Percentiles rank a stretch among this genome's conserved stretches.
phyloP scores from a whole-genome alignment of 2,329 filamentous ascomycete genomes.

The Raffaelea ambrosiae region DNA sequence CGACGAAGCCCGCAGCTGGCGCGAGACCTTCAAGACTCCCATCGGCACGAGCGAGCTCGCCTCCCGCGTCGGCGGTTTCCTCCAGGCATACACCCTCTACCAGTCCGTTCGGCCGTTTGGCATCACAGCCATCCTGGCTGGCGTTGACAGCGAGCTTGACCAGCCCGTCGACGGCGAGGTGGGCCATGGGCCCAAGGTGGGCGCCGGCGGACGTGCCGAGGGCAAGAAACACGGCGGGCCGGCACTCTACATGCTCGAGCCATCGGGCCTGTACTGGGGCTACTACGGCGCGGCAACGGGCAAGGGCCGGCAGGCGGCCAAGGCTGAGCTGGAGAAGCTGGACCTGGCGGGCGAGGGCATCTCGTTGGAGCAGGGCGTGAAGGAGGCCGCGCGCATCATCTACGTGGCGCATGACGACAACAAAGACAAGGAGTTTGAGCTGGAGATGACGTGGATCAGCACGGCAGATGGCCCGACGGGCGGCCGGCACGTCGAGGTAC shows the following conservation, averaged over 20 bases:
- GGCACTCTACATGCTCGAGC: slow-evolving; percentile 97
- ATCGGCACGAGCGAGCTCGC: slow-evolving; percentile 85
- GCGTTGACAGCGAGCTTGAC: slow-evolving; percentile 86
- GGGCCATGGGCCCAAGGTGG: slow-evolving; percentile 66
- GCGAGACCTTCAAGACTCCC: slow-evolving; percentile 86
- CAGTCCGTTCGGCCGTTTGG: slow-evolving; percentile 94
- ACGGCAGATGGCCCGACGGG: slow-evolving; percentile 76
- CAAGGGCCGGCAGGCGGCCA: slow-evolving; percentile 92
- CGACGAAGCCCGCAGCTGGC: slow-evolving; percentile 88
- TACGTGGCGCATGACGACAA: slow-evolving; percentile 97
- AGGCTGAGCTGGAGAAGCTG: slow-evolving; percentile 97
- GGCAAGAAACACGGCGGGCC: slow-evolving; percentile 78
- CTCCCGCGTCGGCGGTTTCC: slow-evolving; percentile 87
- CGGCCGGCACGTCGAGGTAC: slow-evolving; percentile 87
- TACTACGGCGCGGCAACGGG: slow-evolving; percentile 98
- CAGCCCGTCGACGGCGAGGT: slow-evolving; percentile 84
- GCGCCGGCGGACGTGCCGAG: slow-evolving; percentile 72
- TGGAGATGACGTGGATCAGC: slow-evolving; percentile 99
- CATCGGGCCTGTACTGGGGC: slow-evolving; percentile 94
- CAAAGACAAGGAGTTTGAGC: slow-evolving; percentile 99
- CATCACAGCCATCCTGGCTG: slow-evolving; percentile 87
- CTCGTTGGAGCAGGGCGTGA: slow-evolving; percentile 78
- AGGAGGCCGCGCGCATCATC: slow-evolving; percentile 94
- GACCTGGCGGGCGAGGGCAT: slow-evolving; percentile 72
- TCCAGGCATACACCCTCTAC: slow-evolving; percentile 96